A percentile compares a stretch with the other conserved stretches of the same genome.
Evolutionary conservation across 768 basidiomycete species (phyloP).

Genomic region (Pleurotus ostreatus): DNA sequence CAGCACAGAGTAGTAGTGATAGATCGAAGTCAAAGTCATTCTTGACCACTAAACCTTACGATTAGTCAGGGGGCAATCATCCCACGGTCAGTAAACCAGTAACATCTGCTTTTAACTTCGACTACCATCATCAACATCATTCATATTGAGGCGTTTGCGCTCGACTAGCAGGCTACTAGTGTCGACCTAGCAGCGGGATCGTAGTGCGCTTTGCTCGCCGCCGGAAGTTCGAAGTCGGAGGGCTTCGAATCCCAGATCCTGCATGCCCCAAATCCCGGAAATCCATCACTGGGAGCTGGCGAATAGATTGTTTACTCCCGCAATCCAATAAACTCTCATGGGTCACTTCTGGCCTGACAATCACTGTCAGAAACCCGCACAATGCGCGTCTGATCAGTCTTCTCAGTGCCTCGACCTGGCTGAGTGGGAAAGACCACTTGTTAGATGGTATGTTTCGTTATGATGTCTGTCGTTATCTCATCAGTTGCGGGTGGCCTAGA

Average conservation of each 20-base stretch:
- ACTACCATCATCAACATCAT: too few species aligned
- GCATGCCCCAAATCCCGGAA: not conserved
- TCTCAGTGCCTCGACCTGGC: slow-evolving; percentile 5
- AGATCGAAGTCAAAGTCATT: too few species aligned
- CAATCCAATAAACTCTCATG: not conserved
- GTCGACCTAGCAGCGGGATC: not conserved
- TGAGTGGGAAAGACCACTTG: not conserved
- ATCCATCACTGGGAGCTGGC: slow-evolving; percentile 2
- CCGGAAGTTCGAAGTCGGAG: too few species aligned
- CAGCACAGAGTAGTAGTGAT: too few species aligned
- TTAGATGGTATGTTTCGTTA: not conserved
- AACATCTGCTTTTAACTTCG: too few species aligned
- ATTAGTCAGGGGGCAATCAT: too few species aligned
- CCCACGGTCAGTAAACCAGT: too few species aligned
- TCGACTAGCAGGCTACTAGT: too few species aligned
- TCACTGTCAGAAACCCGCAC: not conserved
- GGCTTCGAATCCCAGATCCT: not conserved
- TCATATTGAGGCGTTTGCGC: too few species aligned
- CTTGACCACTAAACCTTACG: too few species aligned
- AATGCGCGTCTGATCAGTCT: not conserved
- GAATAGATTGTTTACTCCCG: not conserved
- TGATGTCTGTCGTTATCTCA: slow-evolving; percentile 6
- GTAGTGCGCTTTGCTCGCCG: not conserved
- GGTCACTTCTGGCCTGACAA: not conserved
- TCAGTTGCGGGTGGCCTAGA: not conserved